Conservation (phyloP, 192 early-diverging fungal species). For the Funneliformis geosporum region DNA sequence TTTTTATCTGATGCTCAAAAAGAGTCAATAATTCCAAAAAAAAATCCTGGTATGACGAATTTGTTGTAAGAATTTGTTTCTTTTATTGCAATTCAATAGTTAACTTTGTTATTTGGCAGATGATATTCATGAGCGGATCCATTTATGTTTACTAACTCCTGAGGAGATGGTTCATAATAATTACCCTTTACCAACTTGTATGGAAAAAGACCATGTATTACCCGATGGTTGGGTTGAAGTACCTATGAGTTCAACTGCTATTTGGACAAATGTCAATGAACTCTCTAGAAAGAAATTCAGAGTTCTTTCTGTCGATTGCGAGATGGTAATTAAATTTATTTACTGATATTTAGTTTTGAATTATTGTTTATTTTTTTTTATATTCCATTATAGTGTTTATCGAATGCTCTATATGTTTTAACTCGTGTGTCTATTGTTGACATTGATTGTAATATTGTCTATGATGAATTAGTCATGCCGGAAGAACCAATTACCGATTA, state of each 20-base stretch:
- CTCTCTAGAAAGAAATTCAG: neutral
- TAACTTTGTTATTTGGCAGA: neutral
- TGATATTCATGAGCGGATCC: neutral
- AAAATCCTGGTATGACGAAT: neutral
- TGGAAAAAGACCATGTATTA: neutral
- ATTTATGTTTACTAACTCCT: neutral
- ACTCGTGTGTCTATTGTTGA: slow-evolving; percentile 57
- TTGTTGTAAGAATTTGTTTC: neutral
- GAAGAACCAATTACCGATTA: slow-evolving; percentile 56
- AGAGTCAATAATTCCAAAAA: neutral
- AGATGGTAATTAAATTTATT: slow-evolving; percentile 50
- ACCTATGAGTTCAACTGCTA: no score
- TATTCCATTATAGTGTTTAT: slow-evolving; percentile 32
- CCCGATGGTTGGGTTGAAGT: neutral
- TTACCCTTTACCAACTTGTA: neutral
- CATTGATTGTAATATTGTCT: slow-evolving; percentile 39
- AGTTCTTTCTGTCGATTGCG: slow-evolving; percentile 59
- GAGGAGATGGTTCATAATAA: neutral
- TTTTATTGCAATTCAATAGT: neutral
- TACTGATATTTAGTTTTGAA: neutral
- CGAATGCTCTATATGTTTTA: slow-evolving; percentile 44
- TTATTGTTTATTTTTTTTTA: neutral
- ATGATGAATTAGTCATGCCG: slow-evolving; percentile 57
- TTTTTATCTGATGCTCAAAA: neutral
- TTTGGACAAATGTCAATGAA: neutral